Conservation (phyloP, 2,329 filamentous ascomycete species). For the Colletotrichum endophyticum region DNA sequence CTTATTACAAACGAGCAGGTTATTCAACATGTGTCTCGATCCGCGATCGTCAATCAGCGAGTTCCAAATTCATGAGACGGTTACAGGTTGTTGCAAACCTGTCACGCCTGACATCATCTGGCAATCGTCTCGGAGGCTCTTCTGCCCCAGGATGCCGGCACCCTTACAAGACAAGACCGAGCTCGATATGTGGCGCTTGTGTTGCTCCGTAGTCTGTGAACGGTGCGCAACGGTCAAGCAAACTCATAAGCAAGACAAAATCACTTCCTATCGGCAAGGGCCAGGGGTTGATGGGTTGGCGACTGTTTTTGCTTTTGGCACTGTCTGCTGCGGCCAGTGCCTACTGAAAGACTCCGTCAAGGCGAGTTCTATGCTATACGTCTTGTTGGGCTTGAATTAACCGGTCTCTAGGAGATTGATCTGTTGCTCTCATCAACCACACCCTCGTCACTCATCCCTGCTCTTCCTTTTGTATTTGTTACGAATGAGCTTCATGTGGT, state of each 20-base stretch:
- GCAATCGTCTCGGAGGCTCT: slow-evolving; percentile 69
- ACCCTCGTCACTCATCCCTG: slow-evolving; percentile 67
- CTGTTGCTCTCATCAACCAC: slow-evolving; percentile 66
- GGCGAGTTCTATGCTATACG: slow-evolving; percentile 50
- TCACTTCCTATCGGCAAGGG: slow-evolving; percentile 61
- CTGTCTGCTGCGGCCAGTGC: slow-evolving; percentile 71
- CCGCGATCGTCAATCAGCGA: slow-evolving; percentile 40
- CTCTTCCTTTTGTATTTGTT: slow-evolving; percentile 72
- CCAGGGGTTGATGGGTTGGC: slow-evolving; percentile 66
- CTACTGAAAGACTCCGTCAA: slow-evolving; percentile 65
- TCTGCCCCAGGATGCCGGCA: slow-evolving; percentile 70
- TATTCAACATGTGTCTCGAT: slow-evolving; percentile 67
- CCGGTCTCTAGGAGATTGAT: slow-evolving; percentile 67
- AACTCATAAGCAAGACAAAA: slow-evolving; percentile 26
- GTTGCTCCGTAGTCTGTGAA: slow-evolving; percentile 68
- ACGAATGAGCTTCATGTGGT: slow-evolving; percentile 67
- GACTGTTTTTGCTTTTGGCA: slow-evolving; percentile 74
- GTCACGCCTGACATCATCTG: slow-evolving; percentile 70
- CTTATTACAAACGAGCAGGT: slow-evolving; percentile 70
- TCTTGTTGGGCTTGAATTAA: slow-evolving; percentile 28
- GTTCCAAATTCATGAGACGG: not conserved
- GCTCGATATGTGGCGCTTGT: slow-evolving; percentile 77
- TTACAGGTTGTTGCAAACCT: not conserved
- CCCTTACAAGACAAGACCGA: slow-evolving; percentile 71
- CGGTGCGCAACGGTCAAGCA: slow-evolving; percentile 60